Base-by-base conservation (phyloP, 2,329 filamentous ascomycete genomes). In the Trichoderma harzianum region DNA sequence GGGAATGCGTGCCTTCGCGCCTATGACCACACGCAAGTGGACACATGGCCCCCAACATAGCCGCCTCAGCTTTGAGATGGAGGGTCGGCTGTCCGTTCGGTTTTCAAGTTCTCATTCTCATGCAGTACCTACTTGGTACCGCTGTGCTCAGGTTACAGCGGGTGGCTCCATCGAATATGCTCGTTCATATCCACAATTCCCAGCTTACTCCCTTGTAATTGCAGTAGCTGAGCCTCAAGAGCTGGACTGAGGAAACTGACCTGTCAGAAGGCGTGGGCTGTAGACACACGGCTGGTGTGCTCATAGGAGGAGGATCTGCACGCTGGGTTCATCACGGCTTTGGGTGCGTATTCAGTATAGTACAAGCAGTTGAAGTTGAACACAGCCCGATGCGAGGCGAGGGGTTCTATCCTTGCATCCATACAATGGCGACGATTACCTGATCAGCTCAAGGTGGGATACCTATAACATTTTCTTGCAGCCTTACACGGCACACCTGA, bases 21-120 rank as follows among this genome's bases (percentile, higher is more conserved):
- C 62, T 53, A 30, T 18, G 47, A 21, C 51, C 63, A 55, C 47
- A 57, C 30, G 47, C 21, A n/a, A 36, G 47, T 32, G 36, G 47
- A 55, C 32, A 55, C 30, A 57, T 28, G 63, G 63, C 47, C 47
- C 26, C 63, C 30, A 55, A 51, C 63, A 21, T 36, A 57, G 63
- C 63, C 63, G 63, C 63, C 63, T 66, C 63, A 57, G 30, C 63
- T 66, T 18, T 28, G 30, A 39, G 63, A 30, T 55, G 63, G n/a
- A 30, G 39, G 39, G 43, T 66, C 63, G 63, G 30, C 36, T n/a
- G 63, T 66, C 36, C 30, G 63, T 39, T 39, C 47, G 3, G 63
- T 10, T 14, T 34, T 30, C 16, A 39, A 39, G 5, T 21, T 66
- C n/a, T 21, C 36, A n/a, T 30, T 30, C 36, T 26, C 61, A 28